Percentiles rank a stretch among this genome's conserved stretches.
phyloP scores from a whole-genome alignment of 2,329 filamentous ascomycete genomes.

The Colletotrichum paranaense region DNA sequence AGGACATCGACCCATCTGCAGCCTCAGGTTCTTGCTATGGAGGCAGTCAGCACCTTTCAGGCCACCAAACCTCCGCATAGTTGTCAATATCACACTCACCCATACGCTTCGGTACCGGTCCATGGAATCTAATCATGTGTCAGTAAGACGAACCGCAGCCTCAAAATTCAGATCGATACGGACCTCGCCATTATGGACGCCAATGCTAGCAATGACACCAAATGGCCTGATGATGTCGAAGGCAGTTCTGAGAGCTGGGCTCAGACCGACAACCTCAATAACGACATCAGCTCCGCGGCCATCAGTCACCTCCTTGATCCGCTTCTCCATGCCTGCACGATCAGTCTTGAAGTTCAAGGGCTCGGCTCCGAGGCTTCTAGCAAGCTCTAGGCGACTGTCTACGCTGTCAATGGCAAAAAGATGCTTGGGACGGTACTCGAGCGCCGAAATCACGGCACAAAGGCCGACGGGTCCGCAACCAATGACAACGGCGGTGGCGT shows the following conservation, averaged over 20 bases:
- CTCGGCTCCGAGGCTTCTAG: slow-evolving; percentile 80
- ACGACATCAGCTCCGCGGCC: slow-evolving; percentile 88
- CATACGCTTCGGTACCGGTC: slow-evolving; percentile 72
- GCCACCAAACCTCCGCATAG: neutral
- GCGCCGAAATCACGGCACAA: slow-evolving; percentile 82
- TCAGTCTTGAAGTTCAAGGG: slow-evolving; percentile 82
- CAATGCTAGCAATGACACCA: slow-evolving; percentile 79
- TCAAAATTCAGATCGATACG: slow-evolving; percentile 33
- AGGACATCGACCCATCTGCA: slow-evolving; percentile 83
- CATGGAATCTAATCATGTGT: slow-evolving; percentile 67
- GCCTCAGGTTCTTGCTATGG: slow-evolving; percentile 73
- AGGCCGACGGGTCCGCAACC: slow-evolving; percentile 89
- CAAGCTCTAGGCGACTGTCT: slow-evolving; percentile 78
- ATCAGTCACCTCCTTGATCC: slow-evolving; percentile 79
- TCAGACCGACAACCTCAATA: slow-evolving; percentile 81
- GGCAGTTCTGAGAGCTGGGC: slow-evolving; percentile 75
- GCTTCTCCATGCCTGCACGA: slow-evolving; percentile 71
- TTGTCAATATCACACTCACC: slow-evolving; percentile 47
- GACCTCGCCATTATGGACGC: slow-evolving; percentile 80
- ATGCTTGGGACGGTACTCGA: slow-evolving; percentile 80
- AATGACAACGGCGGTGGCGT: slow-evolving; percentile 81
- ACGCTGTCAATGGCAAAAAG: slow-evolving; percentile 85
- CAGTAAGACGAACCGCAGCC: neutral
- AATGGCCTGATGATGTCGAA: slow-evolving; percentile 79
- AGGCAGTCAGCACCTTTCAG: neutral